Base-by-base conservation (phyloP, 2,329 filamentous ascomycete genomes). In the Fusarium sp. region DNA sequence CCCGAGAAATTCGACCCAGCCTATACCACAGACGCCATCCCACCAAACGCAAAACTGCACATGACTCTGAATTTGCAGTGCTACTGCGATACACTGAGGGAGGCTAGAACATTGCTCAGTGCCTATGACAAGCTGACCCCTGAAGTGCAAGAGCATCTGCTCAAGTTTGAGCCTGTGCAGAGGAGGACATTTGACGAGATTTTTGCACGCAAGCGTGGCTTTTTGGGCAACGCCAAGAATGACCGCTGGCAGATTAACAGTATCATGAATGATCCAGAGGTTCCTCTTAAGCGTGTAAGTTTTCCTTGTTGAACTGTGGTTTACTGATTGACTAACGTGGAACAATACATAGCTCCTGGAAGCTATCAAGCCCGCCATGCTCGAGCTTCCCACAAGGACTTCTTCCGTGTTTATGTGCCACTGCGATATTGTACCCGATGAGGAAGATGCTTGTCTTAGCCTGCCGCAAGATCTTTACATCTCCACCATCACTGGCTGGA, bases 241-340 rank as follows among this genome's bases (percentile, higher is more conserved):
- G 66, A 65, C 16, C 45, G 66, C 27, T 68, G 66, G 66, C 61
- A 65, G 39, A 68, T 68, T n/a, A 65, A 68, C 56, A 68, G 66
- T 32, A 68, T 68, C 48, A 65, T 68, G 61, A 68, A 68, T n/a
- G 66, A 68, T 20, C 66, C 66, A 5, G 45, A 60, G 41, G 66
- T 68, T 23, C 56, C 66, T 9, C 66, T 65, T 7, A 45, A 60
- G 30, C 54, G 66, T 8, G 66, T 61, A 20, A 65, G 66, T 65
- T 23, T 18, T 32, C 16, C 16, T 11, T 16, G 16, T 48, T 13
- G 18, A 48, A 3, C 14, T 25, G 23, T 27, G n/a, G 6, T 11
- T 32, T 52, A 1, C n/a, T 16, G 8, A 52, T n/a, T 52, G 45
- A 52, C 45, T n/a, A 52, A 52, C 18, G 3, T 10, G 23, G 10